Evolutionary conservation across 768 basidiomycete species (phyloP), one percentile per base, ranked within the genome.

Genomic region (Mrakia hoshinonis): DNA sequence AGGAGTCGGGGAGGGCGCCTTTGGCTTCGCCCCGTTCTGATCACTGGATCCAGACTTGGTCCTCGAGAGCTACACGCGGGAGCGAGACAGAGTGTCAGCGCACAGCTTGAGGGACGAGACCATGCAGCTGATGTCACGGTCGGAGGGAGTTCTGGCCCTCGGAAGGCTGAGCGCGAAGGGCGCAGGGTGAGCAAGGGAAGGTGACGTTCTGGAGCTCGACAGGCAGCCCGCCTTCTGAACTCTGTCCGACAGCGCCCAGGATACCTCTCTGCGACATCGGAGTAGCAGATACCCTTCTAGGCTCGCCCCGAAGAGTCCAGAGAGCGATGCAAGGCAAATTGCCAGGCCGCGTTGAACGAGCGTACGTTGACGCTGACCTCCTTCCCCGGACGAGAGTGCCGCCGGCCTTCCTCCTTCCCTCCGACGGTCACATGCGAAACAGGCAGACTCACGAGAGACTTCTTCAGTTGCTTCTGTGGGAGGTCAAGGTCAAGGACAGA

Each of bases 381-480:
- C 65, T n/a, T 4, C 26, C 51, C 65, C n/a, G n/a, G n/a, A n/a
- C n/a, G n/a, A 39, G 7, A 4, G 18, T 46, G 1, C 65, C 47
- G 24, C 9, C n/a, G 4, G 15, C 4, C 51, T 24, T 52, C 3
- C 12, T 51, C n/a, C 4, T 2, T 15, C 68, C 4, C 55, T 13
- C 11, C n/a, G 11, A 29, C 0, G 36, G 13, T 49, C 31, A 18
- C 29, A 24, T 31, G 5, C 10, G 11, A 7, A 9, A 26, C 13
- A 1, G 13, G 29, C 24, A 29, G 31, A 64, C 60, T 61, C 36
- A 64, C 61, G 22, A 70, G 61, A n/a, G 63, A 58, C 36, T 72
- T 67, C 47, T 81, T 82, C 66, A 82, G 75, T 2, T 78, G 78
- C 77, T 82, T 82, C 81, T 81, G 80, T 18, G 9, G 39, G 7